A percentile compares a stretch with the other conserved stretches of the same genome.
Evolutionary conservation across 2,329 filamentous ascomycete species (phyloP).

Genomic region (Diaporthe sp.): DNA sequence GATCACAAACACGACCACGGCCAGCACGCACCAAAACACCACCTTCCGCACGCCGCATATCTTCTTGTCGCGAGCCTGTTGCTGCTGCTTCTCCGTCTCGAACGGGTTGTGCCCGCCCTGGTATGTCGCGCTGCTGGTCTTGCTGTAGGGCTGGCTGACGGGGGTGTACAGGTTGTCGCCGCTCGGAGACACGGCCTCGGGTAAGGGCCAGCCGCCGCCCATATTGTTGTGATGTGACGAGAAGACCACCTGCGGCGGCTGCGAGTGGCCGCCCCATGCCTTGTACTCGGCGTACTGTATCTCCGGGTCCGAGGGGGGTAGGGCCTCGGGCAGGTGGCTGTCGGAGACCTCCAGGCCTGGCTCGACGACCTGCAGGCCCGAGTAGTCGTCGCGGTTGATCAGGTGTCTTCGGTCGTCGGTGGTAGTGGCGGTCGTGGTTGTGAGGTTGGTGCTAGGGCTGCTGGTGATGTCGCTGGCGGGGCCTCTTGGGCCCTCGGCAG

Average conservation of each 20-base stretch:
- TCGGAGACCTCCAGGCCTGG: conserved; percentile 35
- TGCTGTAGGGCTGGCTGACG: background rate
- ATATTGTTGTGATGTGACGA: background rate
- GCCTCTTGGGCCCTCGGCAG: background rate
- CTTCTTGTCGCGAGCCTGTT: conserved; percentile 15
- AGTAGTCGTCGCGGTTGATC: conserved; percentile 25
- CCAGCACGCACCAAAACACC: conserved; percentile 44
- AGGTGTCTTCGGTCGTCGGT: background rate
- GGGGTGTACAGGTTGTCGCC: background rate
- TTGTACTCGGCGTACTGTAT: conserved; percentile 20
- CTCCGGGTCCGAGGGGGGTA: background rate
- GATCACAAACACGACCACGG: conserved; percentile 41
- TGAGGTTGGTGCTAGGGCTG: background rate
- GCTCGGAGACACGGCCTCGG: background rate
- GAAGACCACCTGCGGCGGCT: background rate
- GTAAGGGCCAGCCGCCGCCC: background rate
- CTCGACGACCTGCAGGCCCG: conserved; percentile 33
- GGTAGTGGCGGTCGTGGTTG: background rate
- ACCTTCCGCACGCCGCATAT: conserved; percentile 45
- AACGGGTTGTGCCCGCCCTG: conserved; percentile 28
- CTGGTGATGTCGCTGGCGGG: background rate
- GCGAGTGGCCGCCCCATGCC: background rate
- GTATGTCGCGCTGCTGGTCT: conserved; percentile 10
- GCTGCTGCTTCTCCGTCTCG: conserved; percentile 1
- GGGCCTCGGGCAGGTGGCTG: conserved; percentile 18